A percentile compares a stretch with the other conserved stretches of the same genome.
Conservation (phyloP, 192 early-diverging fungal genomes). For the Coemansia sp. region DNA sequence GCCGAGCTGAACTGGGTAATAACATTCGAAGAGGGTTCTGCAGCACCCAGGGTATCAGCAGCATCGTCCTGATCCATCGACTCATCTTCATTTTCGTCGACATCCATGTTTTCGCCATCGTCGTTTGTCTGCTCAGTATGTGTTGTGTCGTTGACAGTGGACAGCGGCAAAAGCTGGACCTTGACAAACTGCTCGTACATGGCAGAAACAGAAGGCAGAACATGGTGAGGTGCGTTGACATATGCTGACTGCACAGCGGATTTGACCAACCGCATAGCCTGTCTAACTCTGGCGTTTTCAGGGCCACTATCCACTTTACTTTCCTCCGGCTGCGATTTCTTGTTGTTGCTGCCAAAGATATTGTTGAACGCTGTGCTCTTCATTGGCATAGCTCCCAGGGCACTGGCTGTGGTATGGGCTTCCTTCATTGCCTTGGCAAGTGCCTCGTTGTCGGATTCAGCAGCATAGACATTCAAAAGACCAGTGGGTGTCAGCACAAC, state of each 20-base stretch:
- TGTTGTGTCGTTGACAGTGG: background rate
- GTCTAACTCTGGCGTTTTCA: constrained; percentile 8
- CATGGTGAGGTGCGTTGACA: constrained; percentile 57
- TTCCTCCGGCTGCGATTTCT: background rate
- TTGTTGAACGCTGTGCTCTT: background rate
- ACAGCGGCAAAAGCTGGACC: constrained; percentile 19
- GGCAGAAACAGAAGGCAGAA: constrained; percentile 56
- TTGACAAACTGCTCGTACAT: constrained; percentile 57
- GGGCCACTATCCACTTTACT: background rate
- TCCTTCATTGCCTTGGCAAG: background rate
- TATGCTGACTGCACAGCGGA: constrained; percentile 49
- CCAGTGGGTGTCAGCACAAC: constrained; percentile 41
- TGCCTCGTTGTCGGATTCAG: constrained; percentile 6
- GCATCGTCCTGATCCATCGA: constrained; percentile 1
- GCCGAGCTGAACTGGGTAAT: background rate
- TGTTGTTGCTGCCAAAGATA: background rate
- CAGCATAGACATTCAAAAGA: constrained; percentile 35
- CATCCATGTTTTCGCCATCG: background rate
- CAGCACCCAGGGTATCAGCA: background rate
- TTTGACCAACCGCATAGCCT: constrained; percentile 51
- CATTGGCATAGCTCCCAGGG: background rate
- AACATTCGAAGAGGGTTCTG: background rate
- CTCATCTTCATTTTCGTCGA: background rate
- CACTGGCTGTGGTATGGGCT: background rate
- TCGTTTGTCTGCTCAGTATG: background rate